Evolutionary conservation across 139 green algal genomes (phyloP), one percentile per base, ranked within the genome.

Genomic region (Pleodorina starrii): DNA sequence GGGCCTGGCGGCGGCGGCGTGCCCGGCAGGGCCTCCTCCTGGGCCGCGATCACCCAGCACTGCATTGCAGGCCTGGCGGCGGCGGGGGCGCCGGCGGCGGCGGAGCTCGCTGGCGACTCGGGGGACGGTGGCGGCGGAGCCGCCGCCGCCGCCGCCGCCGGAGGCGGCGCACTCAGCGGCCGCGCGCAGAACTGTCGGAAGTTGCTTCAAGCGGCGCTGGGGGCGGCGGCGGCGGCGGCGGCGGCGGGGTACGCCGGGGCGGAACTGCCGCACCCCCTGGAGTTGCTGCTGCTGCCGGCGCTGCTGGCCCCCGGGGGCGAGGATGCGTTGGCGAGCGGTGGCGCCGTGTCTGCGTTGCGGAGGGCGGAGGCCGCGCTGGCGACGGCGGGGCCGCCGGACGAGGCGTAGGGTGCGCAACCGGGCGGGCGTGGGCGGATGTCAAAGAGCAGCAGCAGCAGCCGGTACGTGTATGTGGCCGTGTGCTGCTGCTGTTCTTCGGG

Each of bases 271-370:
- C 74, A 82, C 32, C 74, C 74, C 36, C 27, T 63, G 1, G 74
- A 46, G 46, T 27, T 63, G n/a, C 74, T 82, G 43, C 74, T 82
- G 46, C 46, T 82, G 74, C 74, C 74, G 43, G 42, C 25, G 44
- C 17, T 63, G 74, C 14, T 5, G 44, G 44, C 27, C 5, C n/a
- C n/a, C n/a, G n/a, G n/a, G n/a, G n/a, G n/a, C n/a, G n/a, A n/a
- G n/a, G 74, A 27, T n/a, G 74, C 10, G 25, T 27, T 25, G 27
- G 44, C 9, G 11, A 44, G 35, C n/a, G 27, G n/a, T 10, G n/a
- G 5, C 1, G 44, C 14, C 14, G 74, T 82, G 17, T 23, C 44
- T 11, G 3, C 14, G 46, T 27, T 82, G 74, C 43, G 46, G 43
- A 44, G 43, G 6, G 74, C 74, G 27, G 74, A 46, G 74, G 27